A percentile compares a stretch with the other conserved stretches of the same genome.
Evolutionary conservation across 148 eudicot genomes (phyloP).

Genomic region (Cornus florida): DNA sequence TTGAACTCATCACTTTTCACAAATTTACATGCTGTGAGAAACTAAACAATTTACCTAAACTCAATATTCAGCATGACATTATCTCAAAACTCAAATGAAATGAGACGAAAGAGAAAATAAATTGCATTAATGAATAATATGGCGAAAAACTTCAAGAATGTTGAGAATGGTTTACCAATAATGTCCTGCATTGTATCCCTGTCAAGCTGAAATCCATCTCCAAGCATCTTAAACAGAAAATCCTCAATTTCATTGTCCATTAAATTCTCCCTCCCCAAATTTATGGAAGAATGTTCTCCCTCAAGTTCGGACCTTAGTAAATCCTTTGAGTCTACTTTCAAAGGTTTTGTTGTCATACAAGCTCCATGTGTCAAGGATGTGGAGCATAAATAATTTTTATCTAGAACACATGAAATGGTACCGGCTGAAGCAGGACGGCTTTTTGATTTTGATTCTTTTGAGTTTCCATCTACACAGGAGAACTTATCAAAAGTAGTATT

Average conservation of each 20-base stretch:
- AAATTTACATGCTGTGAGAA: background rate
- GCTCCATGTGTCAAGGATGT: constrained; percentile 14
- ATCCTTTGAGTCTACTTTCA: constrained; percentile 21
- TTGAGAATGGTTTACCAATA: constrained; percentile 31
- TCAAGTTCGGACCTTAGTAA: background rate
- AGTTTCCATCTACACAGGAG: constrained; percentile 12
- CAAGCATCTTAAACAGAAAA: constrained; percentile 43
- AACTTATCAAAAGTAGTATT: constrained; percentile 13
- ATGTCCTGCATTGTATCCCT: constrained; percentile 32
- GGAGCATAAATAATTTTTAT: constrained; percentile 27
- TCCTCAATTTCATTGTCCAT: constrained; percentile 25
- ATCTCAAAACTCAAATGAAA: background rate
- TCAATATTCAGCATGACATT: background rate
- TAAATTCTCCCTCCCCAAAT: constrained; percentile 8
- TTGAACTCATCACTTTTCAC: background rate
- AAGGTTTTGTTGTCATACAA: constrained; percentile 11
- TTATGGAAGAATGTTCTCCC: constrained; percentile 7
- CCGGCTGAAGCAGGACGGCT: constrained; percentile 22
- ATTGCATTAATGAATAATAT: background rate
- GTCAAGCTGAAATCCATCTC: constrained; percentile 42
- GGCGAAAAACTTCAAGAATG: background rate
- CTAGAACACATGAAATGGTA: constrained; percentile 24
- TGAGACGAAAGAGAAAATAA: background rate
- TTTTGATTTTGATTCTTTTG: constrained; percentile 15
- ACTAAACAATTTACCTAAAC: no score